These are phyloP conservation scores for Polychytrium aggregatum DNA, from an alignment of 192 early-diverging fungal genomes.

Conservation along the genomic window DNA sequence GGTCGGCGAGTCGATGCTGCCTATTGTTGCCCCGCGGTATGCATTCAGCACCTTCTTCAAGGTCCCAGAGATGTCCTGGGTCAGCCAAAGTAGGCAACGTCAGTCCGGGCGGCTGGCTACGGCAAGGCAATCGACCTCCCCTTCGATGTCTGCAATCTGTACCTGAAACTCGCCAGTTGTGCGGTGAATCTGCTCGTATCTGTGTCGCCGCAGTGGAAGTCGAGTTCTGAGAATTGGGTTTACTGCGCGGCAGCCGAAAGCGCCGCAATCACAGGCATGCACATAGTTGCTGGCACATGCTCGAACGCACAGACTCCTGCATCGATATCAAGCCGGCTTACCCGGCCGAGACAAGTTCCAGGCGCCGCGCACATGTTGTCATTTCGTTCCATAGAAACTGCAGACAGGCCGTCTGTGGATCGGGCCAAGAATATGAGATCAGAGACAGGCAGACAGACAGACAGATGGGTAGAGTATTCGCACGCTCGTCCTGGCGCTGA, in stretches of 20 bases:
- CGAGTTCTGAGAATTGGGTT: too few species aligned
- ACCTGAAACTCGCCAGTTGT: too few species aligned
- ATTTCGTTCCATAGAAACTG: slow-evolving; percentile 16
- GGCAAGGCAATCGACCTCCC: too few species aligned
- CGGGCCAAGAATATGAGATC: background rate
- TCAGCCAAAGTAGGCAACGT: background rate
- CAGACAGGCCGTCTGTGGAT: slow-evolving; percentile 4
- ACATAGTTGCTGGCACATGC: background rate
- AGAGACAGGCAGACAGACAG: background rate
- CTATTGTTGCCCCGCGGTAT: too few species aligned
- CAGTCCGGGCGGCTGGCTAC: background rate
- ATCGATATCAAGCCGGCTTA: slow-evolving; percentile 16
- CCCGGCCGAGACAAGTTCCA: slow-evolving; percentile 15
- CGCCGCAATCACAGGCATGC: background rate
- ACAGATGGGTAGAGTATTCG: background rate
- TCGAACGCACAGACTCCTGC: slow-evolving; percentile 10
- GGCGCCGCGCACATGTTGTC: background rate
- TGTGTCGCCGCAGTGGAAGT: too few species aligned
- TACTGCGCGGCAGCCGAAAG: too few species aligned
- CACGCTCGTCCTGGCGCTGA: slow-evolving; percentile 15
- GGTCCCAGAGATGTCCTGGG: too few species aligned
- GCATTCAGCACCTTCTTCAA: too few species aligned
- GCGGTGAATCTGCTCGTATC: too few species aligned
- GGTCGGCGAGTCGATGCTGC: too few species aligned
- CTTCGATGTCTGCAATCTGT: too few species aligned